phyloP scores from a whole-genome alignment of 495 filamentous ascomycete genomes.

The Hypoxylon lienhwacheense region DNA sequence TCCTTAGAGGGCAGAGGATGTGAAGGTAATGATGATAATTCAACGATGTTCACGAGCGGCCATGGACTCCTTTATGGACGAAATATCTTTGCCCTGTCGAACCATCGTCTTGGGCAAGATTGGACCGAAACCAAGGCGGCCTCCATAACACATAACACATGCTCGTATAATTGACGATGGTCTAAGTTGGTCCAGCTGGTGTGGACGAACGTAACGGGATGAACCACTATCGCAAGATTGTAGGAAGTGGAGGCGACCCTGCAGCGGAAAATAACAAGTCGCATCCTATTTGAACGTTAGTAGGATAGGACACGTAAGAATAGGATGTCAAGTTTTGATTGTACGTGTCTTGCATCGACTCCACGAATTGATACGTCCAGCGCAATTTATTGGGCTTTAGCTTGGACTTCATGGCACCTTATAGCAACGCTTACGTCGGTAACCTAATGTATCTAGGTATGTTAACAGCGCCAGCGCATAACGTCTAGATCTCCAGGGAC shows the following conservation, averaged over 20 bases:
- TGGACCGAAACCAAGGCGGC: too few relatives aligned
- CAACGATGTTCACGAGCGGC: not conserved
- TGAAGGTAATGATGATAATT: conserved; percentile 2
- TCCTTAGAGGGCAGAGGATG: conserved; percentile 1
- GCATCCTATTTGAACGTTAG: conserved; percentile 20
- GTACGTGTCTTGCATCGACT: conserved; percentile 6
- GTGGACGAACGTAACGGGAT: conserved; percentile 18
- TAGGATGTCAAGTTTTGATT: conserved; percentile 7
- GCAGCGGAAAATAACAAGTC: conserved; percentile 16
- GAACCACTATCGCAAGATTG: conserved; percentile 4
- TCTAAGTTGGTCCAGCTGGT: conserved; percentile 15
- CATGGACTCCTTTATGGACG: conserved; percentile 13
- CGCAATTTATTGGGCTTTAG: conserved; percentile 3
- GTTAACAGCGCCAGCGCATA: too few relatives aligned
- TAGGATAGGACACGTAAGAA: conserved; percentile 12
- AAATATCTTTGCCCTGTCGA: conserved; percentile 6
- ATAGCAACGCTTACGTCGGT: too few relatives aligned
- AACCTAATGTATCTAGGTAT: too few relatives aligned
- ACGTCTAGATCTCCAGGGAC: too few relatives aligned
- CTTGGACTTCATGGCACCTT: too few relatives aligned
- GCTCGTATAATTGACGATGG: conserved; percentile 11
- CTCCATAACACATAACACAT: conserved; percentile 1
- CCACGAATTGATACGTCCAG: conserved; percentile 6
- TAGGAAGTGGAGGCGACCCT: conserved; percentile 13
- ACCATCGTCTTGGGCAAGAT: not conserved